Evolutionary conservation across 345 rosid species (phyloP).

Genomic region (Reutealis trisperma): DNA sequence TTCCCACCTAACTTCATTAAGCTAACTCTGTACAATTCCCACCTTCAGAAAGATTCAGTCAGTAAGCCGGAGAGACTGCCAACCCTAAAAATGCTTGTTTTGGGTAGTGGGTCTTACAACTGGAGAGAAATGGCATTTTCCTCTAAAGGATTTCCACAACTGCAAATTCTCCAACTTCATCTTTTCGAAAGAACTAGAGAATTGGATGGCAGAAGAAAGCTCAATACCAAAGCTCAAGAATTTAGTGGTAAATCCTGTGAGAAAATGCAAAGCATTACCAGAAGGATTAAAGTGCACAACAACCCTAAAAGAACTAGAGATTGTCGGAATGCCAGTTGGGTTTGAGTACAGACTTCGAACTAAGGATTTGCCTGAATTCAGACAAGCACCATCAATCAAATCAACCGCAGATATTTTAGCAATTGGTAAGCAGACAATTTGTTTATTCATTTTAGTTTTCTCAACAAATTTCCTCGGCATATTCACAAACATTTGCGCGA

Average conservation of each 20-base stretch:
- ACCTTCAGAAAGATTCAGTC: conserved; percentile 20
- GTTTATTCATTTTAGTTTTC: background rate
- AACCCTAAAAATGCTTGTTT: conserved; percentile 20
- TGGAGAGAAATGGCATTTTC: conserved; percentile 11
- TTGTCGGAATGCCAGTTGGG: conserved; percentile 21
- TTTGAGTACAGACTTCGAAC: conserved; percentile 18
- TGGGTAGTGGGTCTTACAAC: conserved; percentile 18
- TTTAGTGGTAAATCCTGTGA: conserved; percentile 21
- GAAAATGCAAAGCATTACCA: conserved; percentile 11
- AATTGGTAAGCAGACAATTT: background rate
- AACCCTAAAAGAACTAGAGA: conserved; percentile 21
- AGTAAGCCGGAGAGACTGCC: conserved; percentile 18
- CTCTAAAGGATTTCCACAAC: conserved; percentile 14
- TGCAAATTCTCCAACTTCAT: conserved; percentile 15
- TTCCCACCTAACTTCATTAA: conserved; percentile 21
- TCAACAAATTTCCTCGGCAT: background rate
- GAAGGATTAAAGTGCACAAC: conserved; percentile 17
- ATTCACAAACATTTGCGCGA: background rate
- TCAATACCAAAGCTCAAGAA: conserved; percentile 16
- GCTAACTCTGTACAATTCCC: conserved; percentile 10
- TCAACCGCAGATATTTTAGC: background rate
- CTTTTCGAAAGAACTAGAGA: conserved; percentile 19
- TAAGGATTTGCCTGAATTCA: background rate
- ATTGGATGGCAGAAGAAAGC: conserved; percentile 14
- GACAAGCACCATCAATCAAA: background rate